Evolutionary conservation across 2,329 filamentous ascomycete species (phyloP).

Genomic region (Rhynchosporium graminicola): DNA sequence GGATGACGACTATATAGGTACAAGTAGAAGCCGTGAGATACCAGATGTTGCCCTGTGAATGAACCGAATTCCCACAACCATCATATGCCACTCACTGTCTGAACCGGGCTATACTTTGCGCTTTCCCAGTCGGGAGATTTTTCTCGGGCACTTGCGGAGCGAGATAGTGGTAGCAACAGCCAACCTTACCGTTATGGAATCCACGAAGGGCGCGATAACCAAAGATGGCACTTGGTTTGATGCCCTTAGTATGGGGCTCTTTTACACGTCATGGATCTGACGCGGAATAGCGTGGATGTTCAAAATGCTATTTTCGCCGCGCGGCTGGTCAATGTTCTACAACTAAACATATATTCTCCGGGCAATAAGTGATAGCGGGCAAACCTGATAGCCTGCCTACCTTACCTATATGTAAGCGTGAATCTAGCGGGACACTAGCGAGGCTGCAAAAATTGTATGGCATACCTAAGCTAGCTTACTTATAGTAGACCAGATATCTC

Average conservation of each 20-base stretch:
- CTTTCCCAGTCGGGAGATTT: neutral
- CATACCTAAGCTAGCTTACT: too few relatives aligned
- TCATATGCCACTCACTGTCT: neutral
- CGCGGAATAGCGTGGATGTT: too few relatives aligned
- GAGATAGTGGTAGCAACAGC: conserved; percentile 13
- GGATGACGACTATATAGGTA: neutral
- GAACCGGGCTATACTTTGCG: neutral
- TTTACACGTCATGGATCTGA: conserved; percentile 11
- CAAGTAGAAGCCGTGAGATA: conserved; percentile 10
- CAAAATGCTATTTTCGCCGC: too few relatives aligned
- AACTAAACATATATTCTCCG: too few relatives aligned
- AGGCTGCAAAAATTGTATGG: too few relatives aligned
- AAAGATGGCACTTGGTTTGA: too few relatives aligned
- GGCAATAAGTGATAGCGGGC: too few relatives aligned
- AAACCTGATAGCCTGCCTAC: too few relatives aligned
- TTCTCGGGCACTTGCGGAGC: neutral
- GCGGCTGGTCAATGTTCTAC: too few relatives aligned
- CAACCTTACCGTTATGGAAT: neutral
- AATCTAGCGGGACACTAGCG: too few relatives aligned
- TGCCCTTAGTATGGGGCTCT: conserved; percentile 4
- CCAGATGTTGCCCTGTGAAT: neutral
- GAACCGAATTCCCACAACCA: conserved; percentile 9
- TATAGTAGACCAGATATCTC: too few relatives aligned
- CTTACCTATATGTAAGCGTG: too few relatives aligned
- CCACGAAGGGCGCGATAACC: conserved; percentile 14